A percentile compares a stretch with the other conserved stretches of the same genome.
These are phyloP conservation scores for Monosporascus sp. DNA, from an alignment of 2,329 filamentous ascomycete species.

Conservation along the genomic window DNA sequence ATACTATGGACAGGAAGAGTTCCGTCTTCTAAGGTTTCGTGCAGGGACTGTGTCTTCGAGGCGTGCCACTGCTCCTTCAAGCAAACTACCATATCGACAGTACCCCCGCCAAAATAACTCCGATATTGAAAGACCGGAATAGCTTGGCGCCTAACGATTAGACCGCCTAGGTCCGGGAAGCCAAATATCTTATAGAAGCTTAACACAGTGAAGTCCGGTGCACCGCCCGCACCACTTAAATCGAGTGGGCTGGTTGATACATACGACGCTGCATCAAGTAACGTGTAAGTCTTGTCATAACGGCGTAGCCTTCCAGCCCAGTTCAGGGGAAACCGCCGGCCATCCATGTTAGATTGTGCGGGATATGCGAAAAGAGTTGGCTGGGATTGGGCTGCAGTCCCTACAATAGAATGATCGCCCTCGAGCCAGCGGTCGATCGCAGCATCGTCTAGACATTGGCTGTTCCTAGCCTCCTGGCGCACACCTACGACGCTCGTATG, in stretches of 20 bases:
- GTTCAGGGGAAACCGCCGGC: conserved; percentile 63
- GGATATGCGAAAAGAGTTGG: conserved; percentile 68
- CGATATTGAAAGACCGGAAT: conserved; percentile 59
- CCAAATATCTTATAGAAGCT: conserved; percentile 99
- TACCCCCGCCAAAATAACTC: conserved; percentile 89
- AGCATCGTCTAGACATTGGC: conserved; percentile 60
- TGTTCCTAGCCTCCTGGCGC: conserved; percentile 62
- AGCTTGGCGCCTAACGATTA: conserved; percentile 73
- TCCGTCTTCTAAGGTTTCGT: conserved; percentile 84
- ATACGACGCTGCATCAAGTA: conserved; percentile 80
- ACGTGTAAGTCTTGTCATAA: conserved; percentile 49
- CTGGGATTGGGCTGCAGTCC: conserved; percentile 15
- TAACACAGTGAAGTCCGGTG: conserved; percentile 80
- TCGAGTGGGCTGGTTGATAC: conserved; percentile 74
- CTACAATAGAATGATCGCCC: conserved; percentile 27
- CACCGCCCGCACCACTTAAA: conserved; percentile 52
- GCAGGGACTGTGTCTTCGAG: conserved; percentile 64
- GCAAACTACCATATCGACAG: conserved; percentile 82
- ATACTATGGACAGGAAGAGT: conserved; percentile 90
- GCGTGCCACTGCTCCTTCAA: conserved; percentile 79
- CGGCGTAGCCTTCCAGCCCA: conserved; percentile 56
- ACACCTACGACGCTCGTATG: conserved; percentile 86
- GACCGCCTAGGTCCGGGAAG: conserved; percentile 82
- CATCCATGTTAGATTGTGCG: conserved; percentile 91
- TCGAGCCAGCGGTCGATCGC: conserved; percentile 63